These are phyloP conservation scores for Spizellomyces punctatus DNA, from an alignment of 192 early-diverging fungal genomes.

Conservation along the genomic window DNA sequence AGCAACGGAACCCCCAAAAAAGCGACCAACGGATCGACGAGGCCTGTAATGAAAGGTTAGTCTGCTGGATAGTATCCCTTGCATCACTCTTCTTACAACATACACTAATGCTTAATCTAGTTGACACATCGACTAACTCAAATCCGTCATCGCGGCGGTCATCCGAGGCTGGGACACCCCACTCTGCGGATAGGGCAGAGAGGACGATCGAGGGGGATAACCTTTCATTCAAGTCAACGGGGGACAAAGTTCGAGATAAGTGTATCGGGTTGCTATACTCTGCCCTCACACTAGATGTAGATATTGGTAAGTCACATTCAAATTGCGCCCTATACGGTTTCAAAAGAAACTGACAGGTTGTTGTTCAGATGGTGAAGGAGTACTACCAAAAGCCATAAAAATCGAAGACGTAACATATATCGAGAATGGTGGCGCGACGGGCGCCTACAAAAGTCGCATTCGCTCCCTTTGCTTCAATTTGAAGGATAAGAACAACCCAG, in stretches of 20 bases:
- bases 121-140: conserved; percentile 42
- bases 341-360: background rate
- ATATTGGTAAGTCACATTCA: conserved; percentile 48
- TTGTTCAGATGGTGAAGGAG: conserved; percentile 11
- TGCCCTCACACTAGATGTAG: conserved; percentile 62
- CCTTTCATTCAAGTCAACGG: conserved; percentile 52
- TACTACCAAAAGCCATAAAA: conserved; percentile 36
- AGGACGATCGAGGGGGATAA: conserved; percentile 66
- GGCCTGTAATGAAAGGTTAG: too few relatives aligned
- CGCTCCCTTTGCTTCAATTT: conserved; percentile 79
- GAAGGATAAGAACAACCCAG: conserved; percentile 70
- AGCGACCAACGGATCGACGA: background rate
- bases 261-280: conserved; percentile 83
- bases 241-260: conserved; percentile 71
- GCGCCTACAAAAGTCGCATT: conserved; percentile 71
- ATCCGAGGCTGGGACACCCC: conserved; percentile 16
- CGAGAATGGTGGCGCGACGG: background rate
- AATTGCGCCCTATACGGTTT: background rate
- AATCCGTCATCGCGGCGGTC: conserved; percentile 38
- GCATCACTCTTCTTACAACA: too few relatives aligned
- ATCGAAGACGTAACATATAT: conserved; percentile 12
- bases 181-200: conserved; percentile 26
- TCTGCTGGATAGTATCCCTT: too few relatives aligned
- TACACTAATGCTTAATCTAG: too few relatives aligned
- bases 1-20: background rate